A percentile compares a stretch with the other conserved stretches of the same genome.
These are phyloP conservation scores for Mycena latifolia DNA, from an alignment of 768 basidiomycete species.

Conservation along the genomic window DNA sequence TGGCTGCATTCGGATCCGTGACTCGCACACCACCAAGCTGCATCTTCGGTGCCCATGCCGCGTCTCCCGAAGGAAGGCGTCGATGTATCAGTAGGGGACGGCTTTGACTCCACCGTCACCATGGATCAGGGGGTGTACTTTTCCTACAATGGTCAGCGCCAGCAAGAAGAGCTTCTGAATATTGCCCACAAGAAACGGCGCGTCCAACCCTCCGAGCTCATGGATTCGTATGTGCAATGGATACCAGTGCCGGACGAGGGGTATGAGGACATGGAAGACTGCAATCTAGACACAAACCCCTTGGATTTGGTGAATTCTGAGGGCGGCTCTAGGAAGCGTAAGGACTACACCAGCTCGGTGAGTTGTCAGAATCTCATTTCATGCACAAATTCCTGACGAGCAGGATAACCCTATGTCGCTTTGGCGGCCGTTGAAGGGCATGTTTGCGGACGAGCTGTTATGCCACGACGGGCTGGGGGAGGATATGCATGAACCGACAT, in stretches of 20 bases:
- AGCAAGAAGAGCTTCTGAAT: constrained; percentile 6
- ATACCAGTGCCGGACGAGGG: not conserved
- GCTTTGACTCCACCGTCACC: too few relatives aligned
- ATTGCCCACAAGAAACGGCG: constrained; percentile 9
- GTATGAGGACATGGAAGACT: not conserved
- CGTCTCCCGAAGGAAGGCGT: too few relatives aligned
- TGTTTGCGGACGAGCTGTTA: constrained; percentile 17
- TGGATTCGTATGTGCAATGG: not conserved
- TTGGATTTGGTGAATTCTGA: not conserved
- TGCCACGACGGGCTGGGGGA: constrained; percentile 19
- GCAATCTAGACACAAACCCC: not conserved
- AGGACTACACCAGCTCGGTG: constrained; percentile 7
- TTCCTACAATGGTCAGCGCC: not conserved
- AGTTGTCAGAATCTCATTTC: too few relatives aligned
- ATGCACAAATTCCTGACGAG: too few relatives aligned
- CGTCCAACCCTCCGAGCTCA: not conserved
- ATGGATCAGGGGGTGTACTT: constrained; percentile 9
- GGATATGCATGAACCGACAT: not conserved
- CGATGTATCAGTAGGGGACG: too few relatives aligned
- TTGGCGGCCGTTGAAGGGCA: constrained; percentile 7
- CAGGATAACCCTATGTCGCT: constrained; percentile 21
- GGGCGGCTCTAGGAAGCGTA: not conserved
- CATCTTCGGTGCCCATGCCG: too few relatives aligned
- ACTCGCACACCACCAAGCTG: too few relatives aligned
- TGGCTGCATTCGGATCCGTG: too few relatives aligned